Evolutionary conservation across 306 rosid genomes (phyloP).

Genomic region (Cicer arietinum): DNA sequence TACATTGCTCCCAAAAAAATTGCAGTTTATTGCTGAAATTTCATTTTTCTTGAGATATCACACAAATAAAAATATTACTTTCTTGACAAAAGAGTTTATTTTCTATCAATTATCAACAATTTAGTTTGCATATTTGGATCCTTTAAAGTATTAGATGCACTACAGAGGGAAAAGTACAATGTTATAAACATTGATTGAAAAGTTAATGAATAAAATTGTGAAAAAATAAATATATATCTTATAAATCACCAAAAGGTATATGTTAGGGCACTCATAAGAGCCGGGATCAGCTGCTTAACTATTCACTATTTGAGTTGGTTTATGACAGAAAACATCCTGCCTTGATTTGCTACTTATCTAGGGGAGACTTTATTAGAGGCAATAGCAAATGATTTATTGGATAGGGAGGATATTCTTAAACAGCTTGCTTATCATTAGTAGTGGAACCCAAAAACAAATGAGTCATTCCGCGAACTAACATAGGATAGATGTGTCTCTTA

Average conservation of each 20-base stretch:
- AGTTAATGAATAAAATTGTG: constrained; percentile 1
- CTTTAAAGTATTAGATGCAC: constrained; percentile 4
- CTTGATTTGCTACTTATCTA: background rate
- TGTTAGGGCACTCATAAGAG: constrained; percentile 1
- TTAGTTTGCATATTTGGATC: background rate
- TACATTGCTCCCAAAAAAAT: constrained; percentile 1
- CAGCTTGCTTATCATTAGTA: background rate
- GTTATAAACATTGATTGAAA: constrained; percentile 2
- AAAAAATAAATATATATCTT: background rate
- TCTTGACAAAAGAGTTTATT: constrained; percentile 34
- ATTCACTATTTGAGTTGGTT: constrained; percentile 5
- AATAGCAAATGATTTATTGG: background rate
- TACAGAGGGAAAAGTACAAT: background rate
- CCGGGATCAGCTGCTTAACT: constrained; percentile 1
- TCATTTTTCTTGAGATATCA: constrained; percentile 30
- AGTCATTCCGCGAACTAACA: background rate
- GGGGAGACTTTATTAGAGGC: background rate
- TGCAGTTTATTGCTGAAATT: constrained; percentile 1
- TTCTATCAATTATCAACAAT: background rate
- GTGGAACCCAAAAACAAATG: background rate
- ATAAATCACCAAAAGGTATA: background rate
- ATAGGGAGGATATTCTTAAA: background rate
- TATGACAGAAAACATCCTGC: background rate
- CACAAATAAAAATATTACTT: background rate
- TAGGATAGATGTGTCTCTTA: background rate